phyloP scores from a whole-genome alignment of 2,329 filamentous ascomycete genomes.

The Chaetomium strumarium region DNA sequence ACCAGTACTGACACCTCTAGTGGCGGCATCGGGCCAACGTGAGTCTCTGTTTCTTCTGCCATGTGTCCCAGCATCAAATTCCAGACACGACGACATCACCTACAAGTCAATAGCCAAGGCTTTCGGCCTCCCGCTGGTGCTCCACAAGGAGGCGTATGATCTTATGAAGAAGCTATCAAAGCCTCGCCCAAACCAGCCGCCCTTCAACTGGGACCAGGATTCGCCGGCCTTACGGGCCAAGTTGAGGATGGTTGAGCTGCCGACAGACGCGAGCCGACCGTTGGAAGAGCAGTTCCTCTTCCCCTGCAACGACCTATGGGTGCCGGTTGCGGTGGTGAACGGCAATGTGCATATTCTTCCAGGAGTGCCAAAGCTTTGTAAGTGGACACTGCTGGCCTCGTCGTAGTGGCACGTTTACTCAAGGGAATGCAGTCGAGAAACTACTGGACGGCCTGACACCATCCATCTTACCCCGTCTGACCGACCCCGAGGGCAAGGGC shows the following conservation, averaged over 20 bases:
- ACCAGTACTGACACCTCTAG: conserved; percentile 33
- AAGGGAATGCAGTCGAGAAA: conserved; percentile 53
- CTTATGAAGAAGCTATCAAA: conserved; percentile 80
- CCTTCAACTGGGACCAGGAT: conserved; percentile 80
- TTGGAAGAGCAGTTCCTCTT: conserved; percentile 71
- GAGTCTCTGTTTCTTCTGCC: conserved; percentile 31
- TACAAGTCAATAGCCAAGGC: conserved; percentile 91
- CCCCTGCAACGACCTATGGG: conserved; percentile 77
- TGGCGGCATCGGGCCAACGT: conserved; percentile 94
- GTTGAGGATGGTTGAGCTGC: conserved; percentile 84
- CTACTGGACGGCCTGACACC: conserved; percentile 74
- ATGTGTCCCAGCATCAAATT: not conserved
- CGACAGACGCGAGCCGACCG: conserved; percentile 62
- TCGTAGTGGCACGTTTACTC: not conserved
- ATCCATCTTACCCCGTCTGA: conserved; percentile 60
- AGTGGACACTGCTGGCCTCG: conserved; percentile 21
- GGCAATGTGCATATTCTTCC: conserved; percentile 91
- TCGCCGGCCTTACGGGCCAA: conserved; percentile 74
- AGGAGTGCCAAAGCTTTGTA: conserved; percentile 76
- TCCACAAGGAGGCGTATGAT: conserved; percentile 70
- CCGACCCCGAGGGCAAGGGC: conserved; percentile 75
- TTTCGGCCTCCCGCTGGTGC: conserved; percentile 67
- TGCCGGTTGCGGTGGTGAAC: conserved; percentile 82
- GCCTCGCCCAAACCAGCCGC: conserved; percentile 63
- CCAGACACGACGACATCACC: conserved; percentile 92